These are phyloP conservation scores for Colletotrichum higginsianum DNA, from an alignment of 2,329 filamentous ascomycete species.

Conservation along the genomic window DNA sequence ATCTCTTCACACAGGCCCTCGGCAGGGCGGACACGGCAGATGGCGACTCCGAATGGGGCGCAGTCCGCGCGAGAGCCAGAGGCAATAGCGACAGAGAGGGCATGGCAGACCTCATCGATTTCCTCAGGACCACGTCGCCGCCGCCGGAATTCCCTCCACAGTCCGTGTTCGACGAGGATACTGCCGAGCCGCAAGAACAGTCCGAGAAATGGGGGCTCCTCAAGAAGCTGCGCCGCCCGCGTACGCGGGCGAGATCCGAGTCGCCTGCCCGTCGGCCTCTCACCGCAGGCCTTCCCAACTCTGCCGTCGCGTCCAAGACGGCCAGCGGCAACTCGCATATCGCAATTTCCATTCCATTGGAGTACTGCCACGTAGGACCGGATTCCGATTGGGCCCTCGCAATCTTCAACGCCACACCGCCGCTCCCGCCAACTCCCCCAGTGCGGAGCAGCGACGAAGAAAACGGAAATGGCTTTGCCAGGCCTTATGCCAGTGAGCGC, in stretches of 20 bases:
- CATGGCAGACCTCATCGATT: constrained; percentile 42
- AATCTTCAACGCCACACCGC: constrained; percentile 44
- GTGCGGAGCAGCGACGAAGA: constrained; percentile 20
- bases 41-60: constrained; percentile 35
- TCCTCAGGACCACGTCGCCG: constrained; percentile 36
- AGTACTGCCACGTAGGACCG: constrained; percentile 61
- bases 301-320: constrained; percentile 68
- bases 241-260: constrained; percentile 47
- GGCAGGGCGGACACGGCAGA: constrained; percentile 19
- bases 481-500: constrained; percentile 42
- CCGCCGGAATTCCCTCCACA: constrained; percentile 30
- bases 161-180: constrained; percentile 47
- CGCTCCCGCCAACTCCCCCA: constrained; percentile 43
- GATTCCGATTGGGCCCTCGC: constrained; percentile 42
- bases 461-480: constrained; percentile 33
- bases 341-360: constrained; percentile 72
- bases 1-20: constrained; percentile 37
- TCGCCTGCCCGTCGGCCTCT: constrained; percentile 34
- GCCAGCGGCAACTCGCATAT: constrained; percentile 70
- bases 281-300: constrained; percentile 64
- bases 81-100: constrained; percentile 39
- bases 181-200: constrained; percentile 46
- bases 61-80: constrained; percentile 40
- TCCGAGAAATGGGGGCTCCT: constrained; percentile 60
- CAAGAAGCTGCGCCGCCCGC: constrained; percentile 49